Evolutionary conservation across 164 flowering plant genomes (phyloP).

Genomic region (Sedum album): DNA sequence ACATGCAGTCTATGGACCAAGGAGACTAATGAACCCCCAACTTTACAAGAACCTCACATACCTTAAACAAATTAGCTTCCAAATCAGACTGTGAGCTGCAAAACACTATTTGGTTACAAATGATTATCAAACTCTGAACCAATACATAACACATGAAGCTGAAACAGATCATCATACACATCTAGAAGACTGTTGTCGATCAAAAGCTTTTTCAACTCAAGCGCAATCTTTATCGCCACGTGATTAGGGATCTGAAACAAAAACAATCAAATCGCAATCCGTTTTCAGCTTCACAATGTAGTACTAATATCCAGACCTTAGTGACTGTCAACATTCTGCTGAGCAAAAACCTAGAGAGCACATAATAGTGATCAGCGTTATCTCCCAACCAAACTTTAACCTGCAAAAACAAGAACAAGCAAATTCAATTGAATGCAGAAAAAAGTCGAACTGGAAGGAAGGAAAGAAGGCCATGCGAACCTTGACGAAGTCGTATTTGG

Average conservation of each 20-base stretch:
- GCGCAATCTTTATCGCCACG: conserved; percentile 88
- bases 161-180: conserved; percentile 47
- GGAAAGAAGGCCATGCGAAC: conserved; percentile 24
- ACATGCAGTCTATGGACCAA: background rate
- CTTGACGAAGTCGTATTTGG: conserved; percentile 98
- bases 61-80: conserved; percentile 95
- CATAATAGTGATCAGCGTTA: conserved; percentile 95
- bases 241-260: conserved; percentile 88
- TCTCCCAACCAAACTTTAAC: conserved; percentile 96
- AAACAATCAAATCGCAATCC: background rate
- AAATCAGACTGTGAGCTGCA: conserved; percentile 88
- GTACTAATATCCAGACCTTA: conserved; percentile 62
- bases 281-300: background rate
- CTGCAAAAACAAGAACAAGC: conserved; percentile 24
- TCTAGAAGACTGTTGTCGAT: conserved; percentile 91
- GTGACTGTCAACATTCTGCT: conserved; percentile 97
- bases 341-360: conserved; percentile 83
- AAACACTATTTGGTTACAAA: conserved; percentile 6
- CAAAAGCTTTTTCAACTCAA: conserved; percentile 91
- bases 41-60: conserved; percentile 17
- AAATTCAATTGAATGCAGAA: background rate
- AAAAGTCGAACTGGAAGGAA: background rate
- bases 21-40: background rate
- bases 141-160: background rate
- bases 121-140: background rate